phyloP scores from a whole-genome alignment of 495 filamentous ascomycete genomes.

The Tuber calosporum region DNA sequence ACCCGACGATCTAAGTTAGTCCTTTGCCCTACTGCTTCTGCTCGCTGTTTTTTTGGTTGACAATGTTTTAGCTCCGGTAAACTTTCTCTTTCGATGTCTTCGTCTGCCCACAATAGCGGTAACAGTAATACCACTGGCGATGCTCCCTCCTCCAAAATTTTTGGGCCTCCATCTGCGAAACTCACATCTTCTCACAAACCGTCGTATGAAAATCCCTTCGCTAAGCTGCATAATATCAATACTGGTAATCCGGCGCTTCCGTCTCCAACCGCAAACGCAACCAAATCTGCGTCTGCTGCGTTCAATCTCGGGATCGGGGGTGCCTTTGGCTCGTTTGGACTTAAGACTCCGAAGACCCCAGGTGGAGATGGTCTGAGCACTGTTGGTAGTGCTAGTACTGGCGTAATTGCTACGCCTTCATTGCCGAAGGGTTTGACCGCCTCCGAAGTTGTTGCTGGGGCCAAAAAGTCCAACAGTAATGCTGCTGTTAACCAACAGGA shows the following conservation, averaged over 20 bases:
- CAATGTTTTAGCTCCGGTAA: slow-evolving; percentile 52
- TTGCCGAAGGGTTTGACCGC: slow-evolving; percentile 36
- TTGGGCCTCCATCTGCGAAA: slow-evolving; percentile 58
- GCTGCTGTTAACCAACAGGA: slow-evolving; percentile 45
- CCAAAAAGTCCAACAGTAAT: slow-evolving; percentile 54
- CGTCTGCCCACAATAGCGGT: slow-evolving; percentile 54
- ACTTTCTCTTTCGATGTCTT: slow-evolving; percentile 74
- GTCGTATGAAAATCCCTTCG: slow-evolving; percentile 74
- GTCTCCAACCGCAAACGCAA: slow-evolving; percentile 60
- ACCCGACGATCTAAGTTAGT: slow-evolving; percentile 84
- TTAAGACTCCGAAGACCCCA: slow-evolving; percentile 80
- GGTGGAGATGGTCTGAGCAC: slow-evolving; percentile 52
- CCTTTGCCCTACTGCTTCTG: slow-evolving; percentile 13
- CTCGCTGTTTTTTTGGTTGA: slow-evolving; percentile 28
- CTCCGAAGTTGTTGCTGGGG: slow-evolving; percentile 52
- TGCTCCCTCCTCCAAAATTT: slow-evolving; percentile 53
- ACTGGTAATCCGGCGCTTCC: slow-evolving; percentile 64
- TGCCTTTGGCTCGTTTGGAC: slow-evolving; percentile 94
- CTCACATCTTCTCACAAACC: slow-evolving; percentile 64
- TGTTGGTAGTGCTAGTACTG: slow-evolving; percentile 18
- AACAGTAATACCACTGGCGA: slow-evolving; percentile 59
- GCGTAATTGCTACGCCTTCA: slow-evolving; percentile 32
- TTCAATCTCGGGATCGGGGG: slow-evolving; percentile 83
- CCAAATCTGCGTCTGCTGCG: slow-evolving; percentile 69
- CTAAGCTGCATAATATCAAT: slow-evolving; percentile 53